Conservation (phyloP, 2,329 filamentous ascomycete species). For the Cytospora schulzeri region DNA sequence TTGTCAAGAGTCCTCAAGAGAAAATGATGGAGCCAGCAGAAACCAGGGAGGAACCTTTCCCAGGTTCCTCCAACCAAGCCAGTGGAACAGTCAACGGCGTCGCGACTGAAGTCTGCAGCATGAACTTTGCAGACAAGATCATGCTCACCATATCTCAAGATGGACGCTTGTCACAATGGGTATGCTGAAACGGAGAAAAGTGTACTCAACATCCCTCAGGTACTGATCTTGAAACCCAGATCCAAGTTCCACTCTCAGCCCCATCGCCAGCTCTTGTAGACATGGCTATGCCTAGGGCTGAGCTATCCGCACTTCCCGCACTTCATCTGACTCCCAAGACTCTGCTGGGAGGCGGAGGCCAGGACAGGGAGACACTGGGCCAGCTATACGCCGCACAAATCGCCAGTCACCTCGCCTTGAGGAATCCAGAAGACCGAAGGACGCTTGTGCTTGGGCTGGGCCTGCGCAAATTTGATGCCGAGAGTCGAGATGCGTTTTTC, state of each 20-base stretch:
- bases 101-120: conserved; percentile 70
- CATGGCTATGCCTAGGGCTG: conserved; percentile 54
- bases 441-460: conserved; percentile 66
- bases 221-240: conserved; percentile 47
- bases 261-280: conserved; percentile 66
- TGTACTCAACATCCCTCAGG: too few relatives aligned
- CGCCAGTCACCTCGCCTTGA: conserved; percentile 74
- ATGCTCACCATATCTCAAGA: conserved; percentile 86
- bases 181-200: conserved; percentile 44
- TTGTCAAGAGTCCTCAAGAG: too few relatives aligned
- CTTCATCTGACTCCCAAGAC: conserved; percentile 84
- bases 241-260: conserved; percentile 77
- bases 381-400: conserved; percentile 90
- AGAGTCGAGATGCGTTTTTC: conserved; percentile 60
- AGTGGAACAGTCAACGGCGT: conserved; percentile 66
- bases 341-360: conserved; percentile 78
- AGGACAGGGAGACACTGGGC: conserved; percentile 78
- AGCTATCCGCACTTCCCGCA: conserved; percentile 66
- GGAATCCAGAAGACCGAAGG: conserved; percentile 65
- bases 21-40: neutral
- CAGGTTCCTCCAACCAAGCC: conserved; percentile 62
- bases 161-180: conserved; percentile 89
- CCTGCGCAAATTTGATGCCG: conserved; percentile 50
- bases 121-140: conserved; percentile 87
- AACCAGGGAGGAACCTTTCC: conserved; percentile 59